phyloP scores from a whole-genome alignment of 2,329 filamentous ascomycete species.

The Corynespora cassiicola region DNA sequence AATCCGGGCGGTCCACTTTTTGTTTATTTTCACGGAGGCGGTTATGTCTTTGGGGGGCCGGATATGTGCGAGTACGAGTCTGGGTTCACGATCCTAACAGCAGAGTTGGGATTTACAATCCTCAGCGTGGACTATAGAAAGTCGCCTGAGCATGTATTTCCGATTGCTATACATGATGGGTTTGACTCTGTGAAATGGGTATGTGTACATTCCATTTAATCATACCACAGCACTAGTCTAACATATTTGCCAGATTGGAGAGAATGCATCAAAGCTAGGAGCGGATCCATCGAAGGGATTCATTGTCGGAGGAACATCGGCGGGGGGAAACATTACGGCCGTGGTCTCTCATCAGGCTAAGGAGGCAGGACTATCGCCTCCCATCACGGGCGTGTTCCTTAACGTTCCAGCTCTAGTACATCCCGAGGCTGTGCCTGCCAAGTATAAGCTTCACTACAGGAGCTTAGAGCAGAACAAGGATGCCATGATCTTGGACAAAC shows the following conservation, averaged over 20 bases:
- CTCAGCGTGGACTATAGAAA: slow-evolving; percentile 20
- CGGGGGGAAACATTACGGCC: slow-evolving; percentile 55
- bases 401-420: slow-evolving; percentile 51
- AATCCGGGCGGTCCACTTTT: slow-evolving; percentile 15
- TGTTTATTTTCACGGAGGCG: slow-evolving; percentile 27
- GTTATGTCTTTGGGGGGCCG: slow-evolving; percentile 19
- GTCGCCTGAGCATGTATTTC: slow-evolving; percentile 16
- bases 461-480: slow-evolving; percentile 34
- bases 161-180: slow-evolving; percentile 11
- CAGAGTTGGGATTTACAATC: slow-evolving; percentile 11
- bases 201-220: too few species aligned
- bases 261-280: slow-evolving; percentile 26
- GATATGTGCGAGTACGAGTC: slow-evolving; percentile 17
- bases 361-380: slow-evolving; percentile 42
- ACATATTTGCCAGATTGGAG: too few species aligned
- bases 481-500: not conserved
- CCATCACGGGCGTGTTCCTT: slow-evolving; percentile 50
- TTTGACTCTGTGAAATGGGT: slow-evolving; percentile 22
- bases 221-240: too few species aligned
- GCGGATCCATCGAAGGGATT: slow-evolving; percentile 51
- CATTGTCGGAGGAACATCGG: slow-evolving; percentile 54
- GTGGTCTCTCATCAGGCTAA: slow-evolving; percentile 49
- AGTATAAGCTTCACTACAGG: slow-evolving; percentile 45
- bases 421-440: slow-evolving; percentile 40
- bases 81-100: slow-evolving; percentile 6